A percentile compares a stretch with the other conserved stretches of the same genome.
These are phyloP conservation scores for Neoascochyta sp. DNA, from an alignment of 2,329 filamentous ascomycete genomes.

Conservation along the genomic window DNA sequence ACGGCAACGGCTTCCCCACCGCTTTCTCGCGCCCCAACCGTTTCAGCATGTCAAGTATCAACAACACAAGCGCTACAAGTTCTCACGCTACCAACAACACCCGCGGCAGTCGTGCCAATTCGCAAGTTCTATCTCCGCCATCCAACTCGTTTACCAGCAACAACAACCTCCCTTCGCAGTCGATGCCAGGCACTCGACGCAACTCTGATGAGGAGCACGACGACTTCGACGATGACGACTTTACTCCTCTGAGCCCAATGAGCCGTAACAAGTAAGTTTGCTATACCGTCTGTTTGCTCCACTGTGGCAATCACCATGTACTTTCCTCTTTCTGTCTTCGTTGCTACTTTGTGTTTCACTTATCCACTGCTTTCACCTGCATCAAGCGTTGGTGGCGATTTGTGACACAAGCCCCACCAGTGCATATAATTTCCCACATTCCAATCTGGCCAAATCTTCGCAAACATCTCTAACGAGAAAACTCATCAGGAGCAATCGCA, in stretches of 20 bases:
- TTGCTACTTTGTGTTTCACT: slow-evolving; percentile 3
- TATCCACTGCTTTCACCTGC: neutral
- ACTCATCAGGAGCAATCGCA: slow-evolving; percentile 68
- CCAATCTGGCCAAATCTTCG: slow-evolving; percentile 19
- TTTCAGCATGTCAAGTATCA: slow-evolving; percentile 81
- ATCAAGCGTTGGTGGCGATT: slow-evolving; percentile 2
- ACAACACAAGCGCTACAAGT: no score
- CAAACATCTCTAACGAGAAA: slow-evolving; percentile 13
- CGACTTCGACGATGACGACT: slow-evolving; percentile 73
- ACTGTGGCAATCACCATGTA: no score
- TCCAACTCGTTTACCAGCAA: slow-evolving; percentile 45
- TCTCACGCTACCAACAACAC: slow-evolving; percentile 60
- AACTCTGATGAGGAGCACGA: slow-evolving; percentile 87
- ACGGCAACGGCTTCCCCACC: slow-evolving; percentile 71
- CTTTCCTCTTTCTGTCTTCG: slow-evolving; percentile 2
- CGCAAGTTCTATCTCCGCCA: slow-evolving; percentile 75
- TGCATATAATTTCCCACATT: slow-evolving; percentile 12
- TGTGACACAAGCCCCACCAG: slow-evolving; percentile 14
- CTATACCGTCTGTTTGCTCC: slow-evolving; percentile 5
- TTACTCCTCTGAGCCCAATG: slow-evolving; percentile 31
- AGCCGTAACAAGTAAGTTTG: slow-evolving; percentile 37
- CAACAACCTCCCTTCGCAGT: slow-evolving; percentile 72
- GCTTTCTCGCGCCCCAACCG: slow-evolving; percentile 81
- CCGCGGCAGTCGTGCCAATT: slow-evolving; percentile 73
- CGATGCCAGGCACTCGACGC: slow-evolving; percentile 78